Percentiles rank a stretch among this genome's conserved stretches.
These are phyloP conservation scores for Yamadazyma songkhlaensis DNA, from an alignment of 1,139 yeast genomes.

Conservation along the genomic window DNA sequence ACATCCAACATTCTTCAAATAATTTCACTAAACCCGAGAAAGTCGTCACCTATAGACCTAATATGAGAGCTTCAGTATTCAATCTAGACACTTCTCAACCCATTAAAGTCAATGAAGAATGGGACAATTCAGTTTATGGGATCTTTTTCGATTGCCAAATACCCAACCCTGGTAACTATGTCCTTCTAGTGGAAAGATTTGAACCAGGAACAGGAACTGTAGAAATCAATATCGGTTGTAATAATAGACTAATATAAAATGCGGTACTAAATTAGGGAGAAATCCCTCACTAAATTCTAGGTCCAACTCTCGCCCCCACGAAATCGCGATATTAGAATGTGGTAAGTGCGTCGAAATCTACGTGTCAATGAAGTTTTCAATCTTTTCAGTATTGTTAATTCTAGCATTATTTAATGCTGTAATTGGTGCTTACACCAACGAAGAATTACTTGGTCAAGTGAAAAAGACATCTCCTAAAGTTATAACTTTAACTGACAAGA, in stretches of 20 bases:
- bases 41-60: constrained; percentile 33
- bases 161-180: constrained; percentile 28
- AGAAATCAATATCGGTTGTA: constrained; percentile 33
- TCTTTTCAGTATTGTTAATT: constrained; percentile 5
- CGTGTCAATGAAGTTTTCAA: constrained; percentile 6
- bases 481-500: constrained; percentile 52
- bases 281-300: no score
- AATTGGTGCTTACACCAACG: constrained; percentile 27
- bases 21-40: constrained; percentile 19
- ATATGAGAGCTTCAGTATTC: constrained; percentile 45
- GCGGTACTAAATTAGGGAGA: no score
- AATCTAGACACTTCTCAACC: constrained; percentile 24
- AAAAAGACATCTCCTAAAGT: constrained; percentile 19
- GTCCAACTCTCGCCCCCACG: no score
- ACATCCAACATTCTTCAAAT: constrained; percentile 19
- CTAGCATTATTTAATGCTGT: constrained; percentile 10
- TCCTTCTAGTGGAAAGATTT: constrained; percentile 47
- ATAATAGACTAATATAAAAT: constrained; percentile 13
- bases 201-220: constrained; percentile 44
- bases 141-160: constrained; percentile 34
- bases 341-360: constrained; percentile 2
- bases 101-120: constrained; percentile 33
- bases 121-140: constrained; percentile 46
- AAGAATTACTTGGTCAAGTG: constrained; percentile 23
- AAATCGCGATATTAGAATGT: no score